Evolutionary conservation across 1,284 basidiomycete species (phyloP), one percentile per base, ranked within the genome.

Genomic region (Thecaphora thlaspeos): DNA sequence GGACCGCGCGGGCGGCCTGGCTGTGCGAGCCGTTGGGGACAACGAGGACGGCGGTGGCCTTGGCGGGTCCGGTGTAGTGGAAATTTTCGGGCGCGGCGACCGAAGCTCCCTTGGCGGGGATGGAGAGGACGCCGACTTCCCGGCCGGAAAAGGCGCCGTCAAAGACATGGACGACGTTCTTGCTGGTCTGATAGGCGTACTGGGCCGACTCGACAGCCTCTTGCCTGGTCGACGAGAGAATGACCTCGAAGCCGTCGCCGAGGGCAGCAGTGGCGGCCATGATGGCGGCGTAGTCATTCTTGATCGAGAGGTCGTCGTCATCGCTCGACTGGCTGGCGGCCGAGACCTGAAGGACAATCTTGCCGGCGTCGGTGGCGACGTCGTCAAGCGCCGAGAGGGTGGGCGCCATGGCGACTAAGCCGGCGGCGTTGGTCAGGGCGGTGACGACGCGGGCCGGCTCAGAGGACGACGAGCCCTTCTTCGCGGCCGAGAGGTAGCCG

Each of bases 81-180:
- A 76, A 75, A 43, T 68, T 68, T 43, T 57, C 57, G 71, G 93
- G 59, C 90, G 41, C 85, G 71, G 92, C 92, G 43, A 56, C 48
- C 42, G 55, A 41, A 14, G 70, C 68, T 80, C 55, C 52, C 41
- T 57, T 53, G 48, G 55, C 48, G 12, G 73, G 70, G 38, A 73
- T 55, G 39, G 54, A 53, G 32, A 73, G 59, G 28, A 50, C 38
- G 46, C 73, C 71, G 12, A 75, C 49, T 51, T 77, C 69, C 24
- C 65, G 59, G 43, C 60, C 75, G 22, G 68, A 57, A 39, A 61
- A 76, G 44, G 74, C 74, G 30, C 74, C 75, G 47, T 77, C 75
- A 46, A 77, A 77, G 59, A 77, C 57, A 63, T 77, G 75, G 30
- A 73, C 62, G 26, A 76, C 58, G 41, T 73, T 61, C 53, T 55